Evolutionary conservation across 257 asterid genomes (phyloP), one percentile per base, ranked within the genome.

Genomic region (Verbascum thapsus): DNA sequence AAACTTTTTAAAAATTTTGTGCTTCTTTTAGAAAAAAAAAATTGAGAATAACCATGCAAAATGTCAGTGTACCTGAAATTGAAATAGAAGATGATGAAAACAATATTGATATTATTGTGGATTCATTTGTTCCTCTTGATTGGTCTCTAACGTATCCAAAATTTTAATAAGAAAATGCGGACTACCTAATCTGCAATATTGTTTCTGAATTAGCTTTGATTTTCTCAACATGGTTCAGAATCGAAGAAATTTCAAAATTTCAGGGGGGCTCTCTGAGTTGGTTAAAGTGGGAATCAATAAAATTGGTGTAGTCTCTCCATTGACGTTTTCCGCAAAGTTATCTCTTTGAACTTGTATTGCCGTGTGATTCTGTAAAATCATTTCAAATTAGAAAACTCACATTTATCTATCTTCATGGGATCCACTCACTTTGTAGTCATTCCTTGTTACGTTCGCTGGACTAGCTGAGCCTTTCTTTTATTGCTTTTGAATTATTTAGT

Each of bases 281-380:
- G 71, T 69, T 53, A 80, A 64, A 49, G 63, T 73, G 78, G 77
- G 74, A 65, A 66, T 63, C 30, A 61, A 76, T 70, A 74, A 37
- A 66, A 79, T 59, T 67, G 95, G 91, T 83, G 42, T 71, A 75
- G 95, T 67, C 77, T 88, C 19, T 91, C 95, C 15, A 72, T 88
- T 72, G 94, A 87, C 32, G 96, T 88, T 34, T 82, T 77, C 66
- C 82, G 80, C 20, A 83, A 82, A 92, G 94, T 84, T 63, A 75
- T 86, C 88, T 81, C 92, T 39, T 75, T 89, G 87, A 87, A 92
- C 76, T 78, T 92, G 80, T 89, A 83, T 71, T 89, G 97, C 83
- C 96, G 84, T 8, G 98, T 92, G 70, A 88, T 92, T 73, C 98
- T 92, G 69, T 92, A 88, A 81, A 77, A 48, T 47, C 53, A 34